Evolutionary conservation across 257 asterid species (phyloP), one percentile per base, ranked within the genome.

Genomic region (Apocynum venetum): DNA sequence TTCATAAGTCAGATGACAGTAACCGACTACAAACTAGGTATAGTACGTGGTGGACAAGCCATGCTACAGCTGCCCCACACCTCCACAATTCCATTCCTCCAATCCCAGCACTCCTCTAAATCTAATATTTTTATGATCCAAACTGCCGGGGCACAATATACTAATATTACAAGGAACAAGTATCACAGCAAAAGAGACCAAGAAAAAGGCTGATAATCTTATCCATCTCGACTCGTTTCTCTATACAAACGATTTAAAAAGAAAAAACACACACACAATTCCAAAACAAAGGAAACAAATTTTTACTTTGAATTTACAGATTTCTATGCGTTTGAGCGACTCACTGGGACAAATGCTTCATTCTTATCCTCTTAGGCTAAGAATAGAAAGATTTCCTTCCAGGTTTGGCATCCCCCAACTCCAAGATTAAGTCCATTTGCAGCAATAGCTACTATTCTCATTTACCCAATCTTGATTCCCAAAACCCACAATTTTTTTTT

Each of bases 151-250:
- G 20, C 20, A 8, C 11, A 46, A 46, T 55, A 20, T 55, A 55
- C n/a, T 17, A 55, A 17, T n/a, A 0, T 1, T 43, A 41, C 17
- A 53, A 1, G 73, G 14, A 68, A 41, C 35, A 43, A 43, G 47
- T 43, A 12, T 6, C 12, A 6, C 38, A 13, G 47, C 25, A 13
- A 38, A 19, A 65, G 25, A 41, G 25, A 67, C 51, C 72, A 67
- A 41, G n/a, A 67, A 20, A 40, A 67, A 40, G 72, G 52, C 73
- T 44, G 73, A 53, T 68, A 17, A 43, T 68, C 73, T 43, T 68
- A 68, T 68, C 73, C 53, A 19, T 20, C 5, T 43, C 38, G 53
- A 43, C 73, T 41, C 53, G 73, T 19, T 68, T 41, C 17, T 43
- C 38, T 17, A 68, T 41, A 43, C 15, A 25, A 25, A 25, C 31